phyloP scores from a whole-genome alignment of 306 rosid species.

The Cucumis melo region DNA sequence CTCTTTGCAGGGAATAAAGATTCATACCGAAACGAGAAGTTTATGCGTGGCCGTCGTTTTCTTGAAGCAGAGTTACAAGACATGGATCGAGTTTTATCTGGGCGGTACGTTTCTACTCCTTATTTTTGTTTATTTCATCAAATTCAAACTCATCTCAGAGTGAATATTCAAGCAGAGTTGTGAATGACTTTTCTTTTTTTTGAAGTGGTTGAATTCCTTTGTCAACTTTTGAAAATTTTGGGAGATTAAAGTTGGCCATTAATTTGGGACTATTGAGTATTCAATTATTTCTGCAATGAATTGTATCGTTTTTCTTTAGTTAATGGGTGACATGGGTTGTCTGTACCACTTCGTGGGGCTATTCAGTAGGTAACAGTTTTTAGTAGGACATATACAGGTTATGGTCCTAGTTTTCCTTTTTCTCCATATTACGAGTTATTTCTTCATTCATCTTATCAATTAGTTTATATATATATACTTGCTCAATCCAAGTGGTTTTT shows the following conservation, averaged over 20 bases:
- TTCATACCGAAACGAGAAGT: conserved; percentile 75
- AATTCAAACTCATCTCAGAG: not conserved
- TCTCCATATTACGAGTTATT: not conserved
- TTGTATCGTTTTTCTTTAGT: conserved; percentile 1
- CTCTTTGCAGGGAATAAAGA: conserved; percentile 51
- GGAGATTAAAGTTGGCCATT: not conserved
- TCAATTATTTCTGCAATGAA: conserved; percentile 4
- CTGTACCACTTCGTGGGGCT: conserved; percentile 9
- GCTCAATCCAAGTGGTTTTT: not conserved
- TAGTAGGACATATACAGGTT: conserved; percentile 19
- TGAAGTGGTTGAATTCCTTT: not conserved
- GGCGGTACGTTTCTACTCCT: conserved; percentile 42
- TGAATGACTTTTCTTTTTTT: not conserved
- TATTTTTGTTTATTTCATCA: not conserved
- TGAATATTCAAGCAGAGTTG: not conserved
- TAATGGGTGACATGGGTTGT: conserved; percentile 23
- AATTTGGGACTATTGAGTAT: not conserved
- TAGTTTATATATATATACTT: not conserved
- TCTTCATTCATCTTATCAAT: not conserved
- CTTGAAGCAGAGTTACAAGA: conserved; percentile 92
- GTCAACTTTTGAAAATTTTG: not conserved
- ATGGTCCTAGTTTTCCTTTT: not conserved
- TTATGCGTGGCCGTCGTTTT: conserved; percentile 84
- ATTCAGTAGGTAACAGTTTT: conserved; percentile 19
- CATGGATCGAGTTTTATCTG: conserved; percentile 71